A percentile compares a stretch with the other conserved stretches of the same genome.
phyloP scores from a whole-genome alignment of 768 basidiomycete genomes.

The Suillus bovinus region DNA sequence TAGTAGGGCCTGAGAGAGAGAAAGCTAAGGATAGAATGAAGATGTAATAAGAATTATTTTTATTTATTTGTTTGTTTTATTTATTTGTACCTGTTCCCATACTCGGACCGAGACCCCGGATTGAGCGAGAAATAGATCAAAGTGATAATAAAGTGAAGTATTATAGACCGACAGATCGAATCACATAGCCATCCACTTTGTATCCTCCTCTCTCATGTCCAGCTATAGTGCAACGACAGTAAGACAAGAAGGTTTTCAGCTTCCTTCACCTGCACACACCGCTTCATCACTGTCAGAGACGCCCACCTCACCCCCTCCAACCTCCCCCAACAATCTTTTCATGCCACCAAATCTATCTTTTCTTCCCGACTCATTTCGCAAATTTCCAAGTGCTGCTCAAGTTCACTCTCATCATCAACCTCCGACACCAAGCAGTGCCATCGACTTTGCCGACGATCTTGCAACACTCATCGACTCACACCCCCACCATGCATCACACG shows the following conservation, averaged over 20 bases:
- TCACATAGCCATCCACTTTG: background rate
- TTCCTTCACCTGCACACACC: constrained; percentile 46
- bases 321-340: constrained; percentile 39
- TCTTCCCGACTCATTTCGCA: constrained; percentile 56
- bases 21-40: background rate
- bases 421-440: constrained; percentile 18
- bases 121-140: background rate
- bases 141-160: constrained; percentile 10
- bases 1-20: constrained; percentile 1
- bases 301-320: constrained; percentile 28
- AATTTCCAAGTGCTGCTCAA: constrained; percentile 38
- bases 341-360: constrained; percentile 46
- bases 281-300: constrained; percentile 17
- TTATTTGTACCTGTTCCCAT: constrained; percentile 22
- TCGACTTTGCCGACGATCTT: constrained; percentile 72
- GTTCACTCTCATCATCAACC: constrained; percentile 20
- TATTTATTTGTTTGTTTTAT: background rate
- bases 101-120: constrained; percentile 36
- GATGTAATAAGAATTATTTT: constrained; percentile 6
- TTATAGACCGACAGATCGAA: background rate
- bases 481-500: constrained; percentile 36
- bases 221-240: constrained; percentile 36
- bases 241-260: constrained; percentile 75
- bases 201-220: constrained; percentile 19
- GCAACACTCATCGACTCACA: constrained; percentile 52